Percentiles rank a stretch among this genome's conserved stretches.
Conservation (phyloP, 1,284 basidiomycete genomes). For the Cryptococcus deneoformans region DNA sequence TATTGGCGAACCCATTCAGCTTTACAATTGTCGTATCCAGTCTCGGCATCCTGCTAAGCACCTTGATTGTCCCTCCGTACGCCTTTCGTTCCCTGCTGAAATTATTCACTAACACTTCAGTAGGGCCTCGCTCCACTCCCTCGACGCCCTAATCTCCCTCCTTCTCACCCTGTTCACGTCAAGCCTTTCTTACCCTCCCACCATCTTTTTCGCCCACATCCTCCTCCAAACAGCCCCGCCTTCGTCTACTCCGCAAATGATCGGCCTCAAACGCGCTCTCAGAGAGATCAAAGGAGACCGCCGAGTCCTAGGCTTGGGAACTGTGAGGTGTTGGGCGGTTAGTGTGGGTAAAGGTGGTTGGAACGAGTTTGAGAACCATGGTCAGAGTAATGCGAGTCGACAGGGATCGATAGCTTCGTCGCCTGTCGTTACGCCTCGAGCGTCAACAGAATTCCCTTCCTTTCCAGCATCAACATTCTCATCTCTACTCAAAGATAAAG, state of each 20-base stretch:
- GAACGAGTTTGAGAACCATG: constrained; percentile 1
- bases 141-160: constrained; percentile 72
- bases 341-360: constrained; percentile 23
- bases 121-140: constrained; percentile 55
- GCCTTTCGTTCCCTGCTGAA: constrained; percentile 31
- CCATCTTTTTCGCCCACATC: constrained; percentile 71
- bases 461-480: constrained; percentile 8
- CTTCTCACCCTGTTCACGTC: constrained; percentile 72
- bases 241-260: constrained; percentile 64
- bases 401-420: constrained; percentile 1
- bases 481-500: background rate
- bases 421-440: constrained; percentile 4
- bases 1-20: constrained; percentile 53
- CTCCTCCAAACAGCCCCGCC: constrained; percentile 80
- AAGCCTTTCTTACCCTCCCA: constrained; percentile 74
- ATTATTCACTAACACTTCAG: background rate
- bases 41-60: constrained; percentile 47
- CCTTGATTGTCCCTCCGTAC: constrained; percentile 54
- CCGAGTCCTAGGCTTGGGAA: constrained; percentile 37
- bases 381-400: constrained; percentile 1
- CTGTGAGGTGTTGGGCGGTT: constrained; percentile 39
- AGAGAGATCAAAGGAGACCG: constrained; percentile 61
- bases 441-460: constrained; percentile 5
- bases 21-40: constrained; percentile 46
- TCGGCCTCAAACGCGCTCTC: constrained; percentile 70